Percentiles rank a stretch among this genome's conserved stretches.
These are phyloP conservation scores for Cladosporium halotolerans DNA, from an alignment of 2,329 filamentous ascomycete species.

Conservation along the genomic window DNA sequence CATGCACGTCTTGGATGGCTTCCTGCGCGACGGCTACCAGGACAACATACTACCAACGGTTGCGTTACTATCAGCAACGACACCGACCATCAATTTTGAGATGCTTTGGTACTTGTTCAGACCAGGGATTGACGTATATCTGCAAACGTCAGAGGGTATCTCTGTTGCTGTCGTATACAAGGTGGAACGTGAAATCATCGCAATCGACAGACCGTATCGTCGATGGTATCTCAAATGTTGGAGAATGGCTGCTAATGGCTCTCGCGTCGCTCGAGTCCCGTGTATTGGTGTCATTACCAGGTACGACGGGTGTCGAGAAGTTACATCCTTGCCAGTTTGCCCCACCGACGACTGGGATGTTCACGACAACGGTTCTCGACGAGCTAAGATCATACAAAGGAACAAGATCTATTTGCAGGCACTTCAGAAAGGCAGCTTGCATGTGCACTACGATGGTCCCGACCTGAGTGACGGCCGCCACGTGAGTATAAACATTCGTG, in stretches of 20 bases:
- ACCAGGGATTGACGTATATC: conserved; percentile 18
- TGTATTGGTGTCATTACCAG: neutral
- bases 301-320: neutral
- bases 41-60: no score
- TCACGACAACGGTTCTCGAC: neutral
- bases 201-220: neutral
- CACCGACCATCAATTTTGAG: conserved; percentile 33
- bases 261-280: neutral
- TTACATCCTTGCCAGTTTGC: neutral
- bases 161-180: neutral
- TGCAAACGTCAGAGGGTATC: conserved; percentile 2
- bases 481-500: neutral
- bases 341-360: neutral
- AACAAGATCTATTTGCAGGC: neutral
- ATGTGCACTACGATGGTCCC: neutral
- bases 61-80: no score
- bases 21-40: no score
- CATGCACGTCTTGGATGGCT: no score
- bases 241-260: neutral
- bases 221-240: neutral
- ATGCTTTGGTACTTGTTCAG: conserved; percentile 37
- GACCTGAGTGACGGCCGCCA: neutral
- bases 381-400: neutral
- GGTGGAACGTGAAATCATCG: neutral
- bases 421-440: neutral